Evolutionary conservation across 192 early-diverging fungal species (phyloP), one percentile per base, ranked within the genome.

Genomic region (Coemansia sp.): DNA sequence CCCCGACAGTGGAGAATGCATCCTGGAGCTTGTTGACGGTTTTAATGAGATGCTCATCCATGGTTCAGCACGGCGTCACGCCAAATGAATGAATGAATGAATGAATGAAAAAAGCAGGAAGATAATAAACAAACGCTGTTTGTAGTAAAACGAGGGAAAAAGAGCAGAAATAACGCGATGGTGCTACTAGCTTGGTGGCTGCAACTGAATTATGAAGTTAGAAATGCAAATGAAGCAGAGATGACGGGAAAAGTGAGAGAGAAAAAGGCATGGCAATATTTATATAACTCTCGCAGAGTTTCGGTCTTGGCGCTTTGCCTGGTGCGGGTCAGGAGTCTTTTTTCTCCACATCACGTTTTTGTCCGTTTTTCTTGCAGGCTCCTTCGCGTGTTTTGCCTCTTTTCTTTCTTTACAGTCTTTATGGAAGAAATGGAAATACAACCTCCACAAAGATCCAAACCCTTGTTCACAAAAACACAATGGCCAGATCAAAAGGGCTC

Each of bases 11-110:
- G 12, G 91, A 82, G 68, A 94, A 94, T 18, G 90, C 93, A 75
- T 94, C 93, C 75, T 94, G 93, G 34, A 94, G 86, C 64, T 89
- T 93, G 77, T 94, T 94, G 67, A 94, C 78, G 59, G 84, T 85
- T 48, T 84, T 84, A 66, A 87, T 87, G 68, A 87, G 81, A 18
- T 82, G 72, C 75, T 79, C 67, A 67, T 86, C 85, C 85, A 87
- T 85, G 59, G 46, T 61, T 58, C 42, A 64, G 42, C 33, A 42
- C 39, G 39, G 43, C 39, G 12, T n/a, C 16, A 28, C 23, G 46
- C 23, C 46, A 13, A 49, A 25, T 21, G 33, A 34, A 6, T 34
- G n/a, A n/a, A n/a, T n/a, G n/a, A n/a, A n/a, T n/a, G n/a, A n/a
- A n/a, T n/a, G n/a, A n/a, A n/a, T 34, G 33, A 8, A 34, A 45